These are phyloP conservation scores for Chytriomyces confervae DNA, from an alignment of 192 early-diverging fungal species.

Conservation along the genomic window DNA sequence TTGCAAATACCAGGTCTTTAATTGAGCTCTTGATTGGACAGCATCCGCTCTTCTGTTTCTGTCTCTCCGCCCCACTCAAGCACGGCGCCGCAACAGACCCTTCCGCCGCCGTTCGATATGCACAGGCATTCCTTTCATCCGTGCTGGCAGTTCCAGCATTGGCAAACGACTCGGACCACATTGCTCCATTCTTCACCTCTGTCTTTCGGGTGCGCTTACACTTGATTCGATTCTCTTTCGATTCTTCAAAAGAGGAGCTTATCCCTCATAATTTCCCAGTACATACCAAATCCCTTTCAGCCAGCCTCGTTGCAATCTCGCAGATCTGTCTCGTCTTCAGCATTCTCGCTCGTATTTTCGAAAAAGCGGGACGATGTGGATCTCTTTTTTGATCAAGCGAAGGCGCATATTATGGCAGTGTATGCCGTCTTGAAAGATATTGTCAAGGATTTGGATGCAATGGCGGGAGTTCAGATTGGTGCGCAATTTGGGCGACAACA, in stretches of 20 bases:
- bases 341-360: conserved; percentile 28
- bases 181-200: neutral
- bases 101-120: neutral
- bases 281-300: neutral
- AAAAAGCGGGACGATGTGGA: conserved; percentile 23
- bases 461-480: conserved; percentile 25
- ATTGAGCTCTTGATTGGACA: neutral
- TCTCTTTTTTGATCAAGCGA: conserved; percentile 26
- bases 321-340: conserved; percentile 5
- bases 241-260: no score
- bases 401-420: conserved; percentile 10
- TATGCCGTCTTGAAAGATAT: neutral
- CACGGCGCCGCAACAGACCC: neutral
- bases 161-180: neutral
- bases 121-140: neutral
- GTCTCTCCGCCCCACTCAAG: conserved; percentile 6
- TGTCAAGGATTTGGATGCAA: conserved; percentile 19
- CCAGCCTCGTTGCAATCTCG: neutral
- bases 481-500: neutral
- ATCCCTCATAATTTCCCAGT: neutral
- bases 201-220: neutral
- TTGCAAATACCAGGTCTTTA: neutral
- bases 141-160: neutral
- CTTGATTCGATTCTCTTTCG: no score
- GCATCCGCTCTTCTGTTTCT: conserved; percentile 24